A percentile compares a stretch with the other conserved stretches of the same genome.
Evolutionary conservation across 1,284 basidiomycete species (phyloP).

Genomic region (Puccinia coronata): DNA sequence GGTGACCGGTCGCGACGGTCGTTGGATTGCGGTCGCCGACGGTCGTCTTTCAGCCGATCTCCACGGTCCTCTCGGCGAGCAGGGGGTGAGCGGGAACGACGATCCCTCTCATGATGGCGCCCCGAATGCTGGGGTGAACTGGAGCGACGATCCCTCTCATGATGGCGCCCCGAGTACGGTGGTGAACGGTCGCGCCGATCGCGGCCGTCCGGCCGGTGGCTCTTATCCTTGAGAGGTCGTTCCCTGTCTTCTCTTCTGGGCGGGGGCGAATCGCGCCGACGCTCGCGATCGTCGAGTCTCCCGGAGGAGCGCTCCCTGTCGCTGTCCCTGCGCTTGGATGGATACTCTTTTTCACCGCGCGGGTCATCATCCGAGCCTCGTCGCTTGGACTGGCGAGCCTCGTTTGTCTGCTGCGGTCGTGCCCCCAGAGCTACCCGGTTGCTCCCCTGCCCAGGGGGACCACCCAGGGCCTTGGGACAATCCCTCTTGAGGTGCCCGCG

Average conservation of each 20-base stretch:
- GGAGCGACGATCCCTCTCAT: neutral
- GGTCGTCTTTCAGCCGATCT: neutral
- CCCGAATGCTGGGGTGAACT: neutral
- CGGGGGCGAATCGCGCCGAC: neutral
- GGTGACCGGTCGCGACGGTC: neutral
- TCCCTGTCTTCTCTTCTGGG: neutral
- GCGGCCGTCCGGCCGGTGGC: neutral
- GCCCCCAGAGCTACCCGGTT: constrained; percentile 11
- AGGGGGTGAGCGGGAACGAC: neutral
- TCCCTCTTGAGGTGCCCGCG: constrained; percentile 27
- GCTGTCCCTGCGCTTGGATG: constrained; percentile 28
- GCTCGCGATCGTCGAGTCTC: neutral
- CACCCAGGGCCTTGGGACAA: constrained; percentile 12
- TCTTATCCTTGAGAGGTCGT: neutral
- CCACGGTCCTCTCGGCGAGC: neutral
- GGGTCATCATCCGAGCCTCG: neutral
- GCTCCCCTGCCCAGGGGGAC: neutral
- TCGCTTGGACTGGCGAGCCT: neutral
- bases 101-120: neutral
- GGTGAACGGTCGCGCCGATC: neutral
- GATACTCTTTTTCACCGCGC: constrained; percentile 22
- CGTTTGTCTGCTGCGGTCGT: neutral
- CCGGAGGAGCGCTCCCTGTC: neutral
- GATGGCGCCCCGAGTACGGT: no score
- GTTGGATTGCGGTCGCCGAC: neutral